A percentile compares a stretch with the other conserved stretches of the same genome.
Conservation (phyloP, 306 rosid genomes). For the Gastrolobium villosum region DNA sequence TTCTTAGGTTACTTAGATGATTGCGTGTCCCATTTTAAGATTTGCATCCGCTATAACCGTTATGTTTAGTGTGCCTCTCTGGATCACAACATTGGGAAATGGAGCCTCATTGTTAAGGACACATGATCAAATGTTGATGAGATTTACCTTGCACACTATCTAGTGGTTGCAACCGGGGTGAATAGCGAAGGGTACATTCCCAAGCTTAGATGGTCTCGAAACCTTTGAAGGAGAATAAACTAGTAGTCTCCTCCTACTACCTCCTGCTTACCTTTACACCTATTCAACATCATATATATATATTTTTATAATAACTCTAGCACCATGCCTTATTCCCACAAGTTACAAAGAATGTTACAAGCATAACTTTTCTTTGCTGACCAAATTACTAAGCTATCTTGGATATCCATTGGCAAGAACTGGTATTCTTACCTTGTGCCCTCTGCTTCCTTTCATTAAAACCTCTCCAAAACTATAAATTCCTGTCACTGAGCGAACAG, state of each 20-base stretch:
- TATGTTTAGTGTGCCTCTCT: conserved; percentile 49
- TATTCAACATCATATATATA: conserved; percentile 58
- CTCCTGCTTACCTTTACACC: conserved; percentile 76
- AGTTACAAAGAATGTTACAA: conserved; percentile 94
- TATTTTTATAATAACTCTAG: conserved; percentile 62
- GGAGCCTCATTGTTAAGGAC: conserved; percentile 54
- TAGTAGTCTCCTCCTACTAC: conserved; percentile 53
- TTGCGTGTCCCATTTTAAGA: conserved; percentile 50
- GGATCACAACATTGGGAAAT: conserved; percentile 29
- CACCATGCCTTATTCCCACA: conserved; percentile 76
- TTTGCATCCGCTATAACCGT: conserved; percentile 40
- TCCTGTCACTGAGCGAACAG: conserved; percentile 84
- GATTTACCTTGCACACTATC: conserved; percentile 48
- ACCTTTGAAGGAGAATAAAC: conserved; percentile 64
- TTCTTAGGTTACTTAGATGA: conserved; percentile 62
- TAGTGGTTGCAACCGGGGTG: conserved; percentile 75
- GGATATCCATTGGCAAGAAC: conserved; percentile 90
- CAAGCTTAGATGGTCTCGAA: conserved; percentile 51
- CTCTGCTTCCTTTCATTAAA: conserved; percentile 88
- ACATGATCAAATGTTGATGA: conserved; percentile 1
- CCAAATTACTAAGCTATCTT: conserved; percentile 61
- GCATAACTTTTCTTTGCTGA: conserved; percentile 52
- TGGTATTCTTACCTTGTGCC: conserved; percentile 95
- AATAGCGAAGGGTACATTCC: conserved; percentile 62
- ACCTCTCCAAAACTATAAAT: conserved; percentile 91